Conservation (phyloP, 495 filamentous ascomycete genomes). For the Cercophora scortea region DNA sequence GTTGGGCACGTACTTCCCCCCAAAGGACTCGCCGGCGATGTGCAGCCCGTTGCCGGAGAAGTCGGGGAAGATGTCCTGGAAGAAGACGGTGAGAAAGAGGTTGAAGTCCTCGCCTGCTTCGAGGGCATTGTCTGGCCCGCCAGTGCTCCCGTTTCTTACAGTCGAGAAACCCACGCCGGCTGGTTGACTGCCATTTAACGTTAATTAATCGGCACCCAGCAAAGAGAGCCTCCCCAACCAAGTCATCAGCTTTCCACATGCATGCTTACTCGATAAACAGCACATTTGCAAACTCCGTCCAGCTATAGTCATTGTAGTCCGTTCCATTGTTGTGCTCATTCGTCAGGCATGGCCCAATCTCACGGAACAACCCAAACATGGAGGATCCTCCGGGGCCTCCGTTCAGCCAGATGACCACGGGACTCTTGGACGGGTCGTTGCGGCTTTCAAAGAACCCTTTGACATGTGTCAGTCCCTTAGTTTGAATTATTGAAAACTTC, state of each 20-base stretch:
- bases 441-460: constrained; percentile 37
- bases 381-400: constrained; percentile 39
- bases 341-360: constrained; percentile 13
- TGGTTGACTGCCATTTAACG: background rate
- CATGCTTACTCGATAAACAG: constrained; percentile 45
- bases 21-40: constrained; percentile 1
- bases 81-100: background rate
- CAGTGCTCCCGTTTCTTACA: background rate
- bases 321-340: constrained; percentile 8
- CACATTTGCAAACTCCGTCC: constrained; percentile 54
- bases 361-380: constrained; percentile 10
- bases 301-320: constrained; percentile 39
- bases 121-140: background rate
- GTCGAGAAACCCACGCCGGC: constrained; percentile 1
- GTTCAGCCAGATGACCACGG: constrained; percentile 46
- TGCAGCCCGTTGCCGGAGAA: background rate
- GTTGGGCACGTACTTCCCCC: background rate
- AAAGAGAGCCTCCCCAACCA: background rate
- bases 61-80: background rate
- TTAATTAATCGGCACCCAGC: background rate
- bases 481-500: background rate
- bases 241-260: background rate
- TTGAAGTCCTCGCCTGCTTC: background rate
- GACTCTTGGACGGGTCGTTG: constrained; percentile 37
- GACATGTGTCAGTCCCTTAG: background rate